A percentile compares a stretch with the other conserved stretches of the same genome.
Evolutionary conservation across 768 basidiomycete genomes (phyloP).

Genomic region (Chiua virens): DNA sequence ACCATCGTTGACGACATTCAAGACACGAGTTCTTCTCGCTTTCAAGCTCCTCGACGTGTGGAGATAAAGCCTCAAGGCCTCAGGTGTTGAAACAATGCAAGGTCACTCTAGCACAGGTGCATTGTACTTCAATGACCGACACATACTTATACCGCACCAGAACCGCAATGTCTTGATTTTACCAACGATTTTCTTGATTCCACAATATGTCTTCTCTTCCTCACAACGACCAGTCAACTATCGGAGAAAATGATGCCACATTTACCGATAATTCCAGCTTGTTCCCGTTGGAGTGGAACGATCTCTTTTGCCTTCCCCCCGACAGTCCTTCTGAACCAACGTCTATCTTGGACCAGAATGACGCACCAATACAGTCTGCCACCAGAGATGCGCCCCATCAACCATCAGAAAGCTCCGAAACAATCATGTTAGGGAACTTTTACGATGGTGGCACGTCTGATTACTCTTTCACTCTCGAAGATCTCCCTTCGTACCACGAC

Average conservation of each 20-base stretch:
- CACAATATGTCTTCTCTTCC: slow-evolving; percentile 7
- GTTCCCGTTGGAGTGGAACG: not conserved
- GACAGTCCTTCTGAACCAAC: not conserved
- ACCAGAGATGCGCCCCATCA: not conserved
- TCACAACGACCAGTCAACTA: not conserved
- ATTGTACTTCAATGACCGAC: slow-evolving; percentile 18
- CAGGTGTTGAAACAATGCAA: slow-evolving; percentile 13
- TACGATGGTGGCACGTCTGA: slow-evolving; percentile 2
- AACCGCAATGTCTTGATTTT: not conserved
- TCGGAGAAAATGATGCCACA: not conserved
- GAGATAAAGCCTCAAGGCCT: too few species aligned
- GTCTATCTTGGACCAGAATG: not conserved
- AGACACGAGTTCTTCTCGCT: too few species aligned
- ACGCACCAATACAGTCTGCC: not conserved
- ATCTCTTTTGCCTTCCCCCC: not conserved
- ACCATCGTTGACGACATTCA: too few species aligned
- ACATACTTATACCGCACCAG: slow-evolving; percentile 6
- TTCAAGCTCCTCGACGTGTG: too few species aligned
- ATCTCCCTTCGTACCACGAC: slow-evolving; percentile 6
- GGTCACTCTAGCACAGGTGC: slow-evolving; percentile 4
- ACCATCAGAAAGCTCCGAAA: slow-evolving; percentile 4
- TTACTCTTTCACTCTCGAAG: slow-evolving; percentile 11
- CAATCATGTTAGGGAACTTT: not conserved
- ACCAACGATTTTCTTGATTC: slow-evolving; percentile 3
- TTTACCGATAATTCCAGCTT: not conserved